phyloP scores from a whole-genome alignment of 345 rosid genomes.

The Moricandia moricandioides region DNA sequence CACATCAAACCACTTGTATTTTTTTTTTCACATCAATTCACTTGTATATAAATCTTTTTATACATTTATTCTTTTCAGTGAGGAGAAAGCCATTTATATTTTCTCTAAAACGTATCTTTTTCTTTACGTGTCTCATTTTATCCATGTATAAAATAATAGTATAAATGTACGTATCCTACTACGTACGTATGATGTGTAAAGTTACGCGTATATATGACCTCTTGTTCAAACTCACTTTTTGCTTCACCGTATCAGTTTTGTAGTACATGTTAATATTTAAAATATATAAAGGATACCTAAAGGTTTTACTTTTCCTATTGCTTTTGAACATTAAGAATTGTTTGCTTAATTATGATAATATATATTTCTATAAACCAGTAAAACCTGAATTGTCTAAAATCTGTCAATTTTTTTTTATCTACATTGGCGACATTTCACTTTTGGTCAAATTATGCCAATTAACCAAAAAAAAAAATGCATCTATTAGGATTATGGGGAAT shows the following conservation, averaged over 20 bases:
- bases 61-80: not conserved
- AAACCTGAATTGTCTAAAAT: not conserved
- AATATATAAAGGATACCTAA: not conserved
- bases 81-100: not conserved
- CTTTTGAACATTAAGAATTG: not conserved
- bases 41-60: not conserved
- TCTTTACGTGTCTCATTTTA: not conserved
- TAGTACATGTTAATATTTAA: not conserved
- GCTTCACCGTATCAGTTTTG: constrained; percentile 9
- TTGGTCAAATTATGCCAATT: not conserved
- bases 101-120: not conserved
- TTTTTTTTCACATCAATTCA: not conserved
- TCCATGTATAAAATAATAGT: not conserved
- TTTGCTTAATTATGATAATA: not conserved
- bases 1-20: not conserved
- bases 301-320: not conserved
- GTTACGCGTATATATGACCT: constrained; percentile 32
- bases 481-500: not conserved
- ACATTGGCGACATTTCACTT: not conserved
- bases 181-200: constrained; percentile 26
- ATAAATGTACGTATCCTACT: not conserved
- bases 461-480: not conserved
- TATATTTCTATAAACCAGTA: not conserved
- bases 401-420: not conserved
- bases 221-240: constrained; percentile 27